These are phyloP conservation scores for Saccharomycopsis selenospora DNA, from an alignment of 805 yeast species.

Conservation along the genomic window DNA sequence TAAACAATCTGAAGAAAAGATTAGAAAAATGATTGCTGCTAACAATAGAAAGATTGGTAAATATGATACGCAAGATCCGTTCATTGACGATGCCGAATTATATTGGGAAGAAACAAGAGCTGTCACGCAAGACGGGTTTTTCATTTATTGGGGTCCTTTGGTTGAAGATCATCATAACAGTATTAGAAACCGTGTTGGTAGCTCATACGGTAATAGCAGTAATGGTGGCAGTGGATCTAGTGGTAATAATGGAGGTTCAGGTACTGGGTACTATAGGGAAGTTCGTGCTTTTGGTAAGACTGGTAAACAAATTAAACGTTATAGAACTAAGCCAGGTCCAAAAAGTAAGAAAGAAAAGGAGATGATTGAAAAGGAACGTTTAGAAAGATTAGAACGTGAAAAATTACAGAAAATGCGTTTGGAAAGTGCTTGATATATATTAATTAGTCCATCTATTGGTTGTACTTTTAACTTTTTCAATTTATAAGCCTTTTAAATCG, in stretches of 20 bases:
- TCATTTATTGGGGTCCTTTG: constrained; percentile 89
- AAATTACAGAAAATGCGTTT: no score
- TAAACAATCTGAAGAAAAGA: constrained; percentile 38
- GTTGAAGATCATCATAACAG: constrained; percentile 44
- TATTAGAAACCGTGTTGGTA: background rate
- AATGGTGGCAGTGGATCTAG: constrained; percentile 1
- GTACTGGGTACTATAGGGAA: background rate
- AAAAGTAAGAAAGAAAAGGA: constrained; percentile 19
- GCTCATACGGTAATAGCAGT: background rate
- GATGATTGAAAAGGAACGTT: constrained; percentile 13
- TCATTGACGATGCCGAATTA: constrained; percentile 90
- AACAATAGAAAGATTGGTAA: constrained; percentile 73
- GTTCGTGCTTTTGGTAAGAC: constrained; percentile 7
- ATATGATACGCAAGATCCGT: constrained; percentile 90
- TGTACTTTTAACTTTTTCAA: no score
- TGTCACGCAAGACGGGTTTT: constrained; percentile 90
- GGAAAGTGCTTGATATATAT: no score
- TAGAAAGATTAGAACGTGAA: no score
- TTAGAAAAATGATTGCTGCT: constrained; percentile 34
- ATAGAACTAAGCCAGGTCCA: constrained; percentile 20
- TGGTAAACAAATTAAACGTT: constrained; percentile 16
- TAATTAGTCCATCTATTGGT: no score
- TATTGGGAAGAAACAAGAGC: constrained; percentile 91
- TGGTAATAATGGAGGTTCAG: background rate
- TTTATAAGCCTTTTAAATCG: no score